Conservation (phyloP, 345 rosid genomes). For the Litchi chinensis region DNA sequence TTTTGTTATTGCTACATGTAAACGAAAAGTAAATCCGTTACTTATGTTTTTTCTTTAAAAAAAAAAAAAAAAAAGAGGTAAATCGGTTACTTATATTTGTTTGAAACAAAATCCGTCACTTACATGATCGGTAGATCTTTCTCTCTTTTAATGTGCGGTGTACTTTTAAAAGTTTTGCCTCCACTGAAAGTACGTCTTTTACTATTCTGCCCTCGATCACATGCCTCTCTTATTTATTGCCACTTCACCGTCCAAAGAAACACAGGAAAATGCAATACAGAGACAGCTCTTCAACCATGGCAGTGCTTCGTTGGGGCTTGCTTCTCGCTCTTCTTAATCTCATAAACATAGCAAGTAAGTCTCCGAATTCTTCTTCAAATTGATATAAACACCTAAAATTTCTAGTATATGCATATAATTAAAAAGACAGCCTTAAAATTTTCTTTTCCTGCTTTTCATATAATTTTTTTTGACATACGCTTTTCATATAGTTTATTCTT, state of each 20-base stretch:
- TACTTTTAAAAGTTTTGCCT: not conserved
- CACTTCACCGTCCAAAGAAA: not conserved
- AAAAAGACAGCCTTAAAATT: not conserved
- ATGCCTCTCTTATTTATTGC: conserved; percentile 11
- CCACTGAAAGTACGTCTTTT: conserved; percentile 5
- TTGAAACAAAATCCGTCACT: no score
- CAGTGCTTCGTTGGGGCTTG: conserved; percentile 28
- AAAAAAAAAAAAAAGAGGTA: no score
- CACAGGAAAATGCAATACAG: conserved; percentile 6
- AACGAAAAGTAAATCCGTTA: no score
- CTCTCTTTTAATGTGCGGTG: not conserved
- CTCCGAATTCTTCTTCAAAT: not conserved
- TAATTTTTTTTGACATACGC: not conserved
- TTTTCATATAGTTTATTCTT: not conserved
- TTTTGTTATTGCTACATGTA: no score
- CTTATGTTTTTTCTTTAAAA: no score
- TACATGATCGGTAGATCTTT: not conserved
- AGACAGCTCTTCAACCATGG: conserved; percentile 40
- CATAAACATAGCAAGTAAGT: conserved; percentile 52
- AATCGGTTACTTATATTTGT: no score
- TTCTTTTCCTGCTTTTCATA: not conserved
- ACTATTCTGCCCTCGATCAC: conserved; percentile 16
- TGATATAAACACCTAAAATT: not conserved
- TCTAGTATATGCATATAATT: not conserved
- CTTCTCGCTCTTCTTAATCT: conserved; percentile 39